Percentiles rank a stretch among this genome's conserved stretches.
Evolutionary conservation across 352 stramenopile genomes (phyloP).

Genomic region (Globisporangium lucens): DNA sequence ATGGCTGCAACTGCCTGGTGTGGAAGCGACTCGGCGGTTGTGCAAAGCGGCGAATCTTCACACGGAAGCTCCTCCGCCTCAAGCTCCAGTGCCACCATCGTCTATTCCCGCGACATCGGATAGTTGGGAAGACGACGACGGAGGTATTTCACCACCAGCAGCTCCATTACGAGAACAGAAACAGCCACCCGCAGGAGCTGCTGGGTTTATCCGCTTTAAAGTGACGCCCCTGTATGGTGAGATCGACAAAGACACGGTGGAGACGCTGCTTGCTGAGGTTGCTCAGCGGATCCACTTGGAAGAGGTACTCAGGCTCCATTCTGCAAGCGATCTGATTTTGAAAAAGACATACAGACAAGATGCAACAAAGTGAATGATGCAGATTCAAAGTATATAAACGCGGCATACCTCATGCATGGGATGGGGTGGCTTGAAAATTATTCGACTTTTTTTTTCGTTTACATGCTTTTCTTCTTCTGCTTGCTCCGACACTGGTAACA

Average conservation of each 20-base stretch:
- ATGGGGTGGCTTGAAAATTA: background rate
- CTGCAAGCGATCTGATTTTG: constrained; percentile 12
- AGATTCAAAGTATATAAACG: background rate
- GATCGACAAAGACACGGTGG: constrained; percentile 18
- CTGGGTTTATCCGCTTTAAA: constrained; percentile 38
- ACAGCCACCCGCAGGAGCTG: constrained; percentile 8
- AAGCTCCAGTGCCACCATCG: background rate
- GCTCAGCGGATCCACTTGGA: constrained; percentile 17
- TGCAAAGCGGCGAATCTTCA: constrained; percentile 50
- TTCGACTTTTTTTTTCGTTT: background rate
- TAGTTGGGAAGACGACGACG: constrained; percentile 16
- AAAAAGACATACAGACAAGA: background rate
- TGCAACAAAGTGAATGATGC: background rate
- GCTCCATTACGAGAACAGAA: constrained; percentile 1
- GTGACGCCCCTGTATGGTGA: constrained; percentile 21
- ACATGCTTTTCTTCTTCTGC: background rate
- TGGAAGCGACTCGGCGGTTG: constrained; percentile 25
- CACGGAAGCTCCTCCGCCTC: constrained; percentile 20
- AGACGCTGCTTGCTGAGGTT: constrained; percentile 22
- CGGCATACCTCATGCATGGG: no score
- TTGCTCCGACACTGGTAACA: background rate
- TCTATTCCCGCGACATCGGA: constrained; percentile 9
- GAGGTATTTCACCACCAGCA: background rate
- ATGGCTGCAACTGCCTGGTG: constrained; percentile 25
- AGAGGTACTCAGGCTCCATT: background rate